phyloP scores from a whole-genome alignment of 2,329 filamentous ascomycete species.

The Rhinocladiella similis region DNA sequence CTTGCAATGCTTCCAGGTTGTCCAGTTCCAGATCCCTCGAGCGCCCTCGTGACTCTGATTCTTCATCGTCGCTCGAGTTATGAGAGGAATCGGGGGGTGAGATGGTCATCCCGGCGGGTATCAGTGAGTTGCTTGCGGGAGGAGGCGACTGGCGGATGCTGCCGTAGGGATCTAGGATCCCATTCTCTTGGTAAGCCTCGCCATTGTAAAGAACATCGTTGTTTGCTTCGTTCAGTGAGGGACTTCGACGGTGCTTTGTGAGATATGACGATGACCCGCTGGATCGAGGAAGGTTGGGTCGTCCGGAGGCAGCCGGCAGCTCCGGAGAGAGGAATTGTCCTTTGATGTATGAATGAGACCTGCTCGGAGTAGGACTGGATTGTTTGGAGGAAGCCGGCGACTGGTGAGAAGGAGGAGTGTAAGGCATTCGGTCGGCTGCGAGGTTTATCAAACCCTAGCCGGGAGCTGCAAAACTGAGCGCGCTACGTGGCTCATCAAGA shows the following conservation, averaged over 20 bases:
- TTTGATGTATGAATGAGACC: conserved; percentile 51
- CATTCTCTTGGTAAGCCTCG: conserved; percentile 27
- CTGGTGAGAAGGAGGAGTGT: conserved; percentile 53
- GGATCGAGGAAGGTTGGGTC: conserved; percentile 55
- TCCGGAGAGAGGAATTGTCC: conserved; percentile 27
- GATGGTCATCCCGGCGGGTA: conserved; percentile 81
- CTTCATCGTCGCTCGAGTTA: conserved; percentile 83
- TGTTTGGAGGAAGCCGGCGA: conserved; percentile 59
- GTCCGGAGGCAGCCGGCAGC: conserved; percentile 37
- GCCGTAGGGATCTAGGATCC: conserved; percentile 45
- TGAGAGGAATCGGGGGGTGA: conserved; percentile 85
- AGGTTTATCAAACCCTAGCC: conserved; percentile 17
- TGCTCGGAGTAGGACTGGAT: conserved; percentile 51
- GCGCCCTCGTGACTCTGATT: conserved; percentile 42
- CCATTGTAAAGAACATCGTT: conserved; percentile 29
- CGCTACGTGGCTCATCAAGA: conserved; percentile 28
- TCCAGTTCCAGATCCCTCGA: conserved; percentile 41
- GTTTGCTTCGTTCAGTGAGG: conserved; percentile 46
- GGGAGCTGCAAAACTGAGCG: conserved; percentile 20
- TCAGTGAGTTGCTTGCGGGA: conserved; percentile 72
- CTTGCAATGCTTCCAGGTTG: conserved; percentile 68
- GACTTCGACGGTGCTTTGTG: conserved; percentile 61
- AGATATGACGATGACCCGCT: conserved; percentile 62
- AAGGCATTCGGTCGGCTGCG: conserved; percentile 46
- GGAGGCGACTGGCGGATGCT: conserved; percentile 81